Evolutionary conservation across 2,329 filamentous ascomycete genomes (phyloP).

Genomic region (Microdochium trichocladiopsis): DNA sequence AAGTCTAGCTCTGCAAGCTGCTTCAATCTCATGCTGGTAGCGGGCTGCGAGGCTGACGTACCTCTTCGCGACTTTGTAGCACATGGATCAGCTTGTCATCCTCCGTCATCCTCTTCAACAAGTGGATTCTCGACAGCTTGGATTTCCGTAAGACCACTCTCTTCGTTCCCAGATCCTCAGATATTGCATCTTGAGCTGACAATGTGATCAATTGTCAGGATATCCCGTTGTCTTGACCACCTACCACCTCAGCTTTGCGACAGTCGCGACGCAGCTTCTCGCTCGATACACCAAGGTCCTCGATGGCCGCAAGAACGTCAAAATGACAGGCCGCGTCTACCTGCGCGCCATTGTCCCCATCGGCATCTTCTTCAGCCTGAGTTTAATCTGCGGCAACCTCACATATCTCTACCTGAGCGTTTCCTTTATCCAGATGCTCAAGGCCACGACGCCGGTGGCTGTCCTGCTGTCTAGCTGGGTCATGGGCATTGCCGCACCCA

Average conservation of each 20-base stretch:
- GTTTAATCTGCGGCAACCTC: conserved; percentile 92
- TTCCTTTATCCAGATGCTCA: conserved; percentile 98
- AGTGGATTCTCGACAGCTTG: conserved; percentile 86
- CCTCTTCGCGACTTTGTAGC: too few species aligned
- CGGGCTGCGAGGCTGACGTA: conserved; percentile 5
- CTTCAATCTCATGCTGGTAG: not conserved
- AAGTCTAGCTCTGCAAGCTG: conserved; percentile 21
- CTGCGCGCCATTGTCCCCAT: conserved; percentile 91
- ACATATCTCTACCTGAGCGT: conserved; percentile 94
- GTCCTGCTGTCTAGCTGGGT: conserved; percentile 86
- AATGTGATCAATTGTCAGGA: conserved; percentile 42
- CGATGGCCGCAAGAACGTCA: conserved; percentile 90
- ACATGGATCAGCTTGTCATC: conserved; percentile 91
- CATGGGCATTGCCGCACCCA: conserved; percentile 76
- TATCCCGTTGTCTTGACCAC: conserved; percentile 82
- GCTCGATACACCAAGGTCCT: conserved; percentile 84
- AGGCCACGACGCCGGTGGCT: conserved; percentile 93
- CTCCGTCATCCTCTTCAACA: conserved; percentile 97
- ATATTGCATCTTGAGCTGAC: conserved; percentile 34
- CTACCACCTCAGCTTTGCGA: conserved; percentile 92
- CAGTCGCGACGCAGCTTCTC: conserved; percentile 87
- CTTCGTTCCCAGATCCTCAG: conserved; percentile 19
- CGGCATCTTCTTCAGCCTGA: conserved; percentile 91
- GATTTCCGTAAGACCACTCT: conserved; percentile 61
- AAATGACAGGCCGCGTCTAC: conserved; percentile 94